Conservation (phyloP, 164 flowering plant genomes). For the Malania oleifera region DNA sequence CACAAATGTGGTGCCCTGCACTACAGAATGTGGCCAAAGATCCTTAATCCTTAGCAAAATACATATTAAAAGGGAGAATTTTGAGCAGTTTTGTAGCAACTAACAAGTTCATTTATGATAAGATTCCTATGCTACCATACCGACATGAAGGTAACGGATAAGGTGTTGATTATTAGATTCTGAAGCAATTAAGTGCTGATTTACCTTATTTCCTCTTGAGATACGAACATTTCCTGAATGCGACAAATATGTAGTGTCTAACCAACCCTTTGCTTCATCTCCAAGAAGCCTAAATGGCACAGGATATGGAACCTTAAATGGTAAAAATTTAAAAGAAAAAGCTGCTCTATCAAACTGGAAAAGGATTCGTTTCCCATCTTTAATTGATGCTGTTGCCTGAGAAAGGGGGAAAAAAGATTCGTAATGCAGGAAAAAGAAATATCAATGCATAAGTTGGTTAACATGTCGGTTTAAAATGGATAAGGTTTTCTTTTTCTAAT, state of each 20-base stretch:
- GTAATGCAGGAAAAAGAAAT: not conserved
- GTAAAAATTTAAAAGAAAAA: slow-evolving; percentile 85
- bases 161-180: not conserved
- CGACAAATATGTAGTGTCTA: slow-evolving; percentile 88
- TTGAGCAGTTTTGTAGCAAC: not conserved
- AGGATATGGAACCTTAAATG: slow-evolving; percentile 96
- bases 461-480: too few species aligned
- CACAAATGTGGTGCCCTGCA: slow-evolving; percentile 99
- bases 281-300: slow-evolving; percentile 96
- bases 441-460: too few species aligned
- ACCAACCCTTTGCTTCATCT: slow-evolving; percentile 98
- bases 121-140: not conserved
- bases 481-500: too few species aligned
- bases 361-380: slow-evolving; percentile 77
- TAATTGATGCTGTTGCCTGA: slow-evolving; percentile 79
- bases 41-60: slow-evolving; percentile 22
- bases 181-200: not conserved
- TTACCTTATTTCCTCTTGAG: slow-evolving; percentile 94
- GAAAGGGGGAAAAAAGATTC: not conserved
- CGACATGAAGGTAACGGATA: too few species aligned
- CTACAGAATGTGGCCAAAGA: slow-evolving; percentile 42
- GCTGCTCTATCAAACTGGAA: slow-evolving; percentile 90
- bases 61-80: not conserved
- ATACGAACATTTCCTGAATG: slow-evolving; percentile 81
- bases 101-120: not conserved